These are phyloP conservation scores for Botryotinia globosa DNA, from an alignment of 2,329 filamentous ascomycete species.

Conservation along the genomic window DNA sequence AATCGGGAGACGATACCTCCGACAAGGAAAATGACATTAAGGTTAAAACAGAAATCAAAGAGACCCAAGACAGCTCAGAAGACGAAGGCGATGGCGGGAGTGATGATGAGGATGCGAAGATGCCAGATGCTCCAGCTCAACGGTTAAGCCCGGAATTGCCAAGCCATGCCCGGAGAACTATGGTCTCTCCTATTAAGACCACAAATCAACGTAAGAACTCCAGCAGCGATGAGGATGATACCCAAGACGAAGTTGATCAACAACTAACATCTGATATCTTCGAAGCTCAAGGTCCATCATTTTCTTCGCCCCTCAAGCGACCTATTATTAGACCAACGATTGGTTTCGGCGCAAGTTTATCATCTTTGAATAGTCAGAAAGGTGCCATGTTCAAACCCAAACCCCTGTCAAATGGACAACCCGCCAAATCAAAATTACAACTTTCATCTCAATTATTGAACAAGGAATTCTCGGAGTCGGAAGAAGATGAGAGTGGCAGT, in stretches of 20 bases:
- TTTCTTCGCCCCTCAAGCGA: constrained; percentile 17
- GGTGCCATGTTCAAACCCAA: constrained; percentile 20
- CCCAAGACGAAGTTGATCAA: constrained; percentile 34
- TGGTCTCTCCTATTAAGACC: constrained; percentile 18
- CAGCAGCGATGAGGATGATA: constrained; percentile 27
- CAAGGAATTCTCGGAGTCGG: constrained; percentile 24
- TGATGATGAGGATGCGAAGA: constrained; percentile 10
- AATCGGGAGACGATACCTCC: constrained; percentile 11
- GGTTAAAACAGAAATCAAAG: constrained; percentile 1
- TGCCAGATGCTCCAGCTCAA: constrained; percentile 21
- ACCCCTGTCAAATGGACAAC: constrained; percentile 15
- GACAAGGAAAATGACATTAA: constrained; percentile 12
- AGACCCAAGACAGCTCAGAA: constrained; percentile 15
- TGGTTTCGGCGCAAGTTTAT: constrained; percentile 31
- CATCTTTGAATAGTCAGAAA: constrained; percentile 22
- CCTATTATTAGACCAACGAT: constrained; percentile 28
- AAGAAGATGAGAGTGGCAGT: constrained; percentile 24
- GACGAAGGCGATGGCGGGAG: constrained; percentile 20
- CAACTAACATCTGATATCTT: constrained; percentile 36
- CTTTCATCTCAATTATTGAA: constrained; percentile 18
- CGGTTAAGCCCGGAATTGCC: constrained; percentile 18
- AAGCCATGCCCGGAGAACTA: constrained; percentile 12
- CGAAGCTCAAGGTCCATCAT: constrained; percentile 26
- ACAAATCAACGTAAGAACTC: constrained; percentile 28
- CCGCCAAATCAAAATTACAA: constrained; percentile 14